Evolutionary conservation across 2,329 filamentous ascomycete species (phyloP).

Genomic region (Diaporthe sp.): DNA sequence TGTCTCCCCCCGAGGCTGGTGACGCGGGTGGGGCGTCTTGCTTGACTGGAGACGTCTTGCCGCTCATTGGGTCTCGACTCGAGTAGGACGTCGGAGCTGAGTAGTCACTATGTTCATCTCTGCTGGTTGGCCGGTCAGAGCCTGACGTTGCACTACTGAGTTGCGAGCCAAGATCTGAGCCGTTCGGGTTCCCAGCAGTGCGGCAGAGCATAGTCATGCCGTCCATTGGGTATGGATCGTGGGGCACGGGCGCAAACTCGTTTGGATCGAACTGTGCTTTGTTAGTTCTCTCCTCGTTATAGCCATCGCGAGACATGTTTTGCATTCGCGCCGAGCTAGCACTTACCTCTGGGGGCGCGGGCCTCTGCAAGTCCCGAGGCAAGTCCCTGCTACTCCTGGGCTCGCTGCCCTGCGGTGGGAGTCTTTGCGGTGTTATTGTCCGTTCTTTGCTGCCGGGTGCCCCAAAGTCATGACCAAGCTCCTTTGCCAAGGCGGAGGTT

Average conservation of each 20-base stretch:
- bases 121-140: conserved; percentile 81
- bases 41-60: conserved; percentile 81
- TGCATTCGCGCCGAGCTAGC: conserved; percentile 36
- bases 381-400: conserved; percentile 27
- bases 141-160: conserved; percentile 53
- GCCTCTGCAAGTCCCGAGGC: conserved; percentile 33
- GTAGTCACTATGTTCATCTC: conserved; percentile 91
- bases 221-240: conserved; percentile 94
- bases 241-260: conserved; percentile 80
- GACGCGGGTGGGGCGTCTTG: conserved; percentile 55
- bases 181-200: conserved; percentile 74
- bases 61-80: conserved; percentile 83
- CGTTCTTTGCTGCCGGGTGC: conserved; percentile 63
- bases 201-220: conserved; percentile 98
- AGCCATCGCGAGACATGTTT: conserved; percentile 30
- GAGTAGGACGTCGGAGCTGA: conserved; percentile 91
- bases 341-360: conserved; percentile 34
- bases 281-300: conserved; percentile 43
- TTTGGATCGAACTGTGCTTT: conserved; percentile 60
- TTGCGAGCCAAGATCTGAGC: conserved; percentile 69
- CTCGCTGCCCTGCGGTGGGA: conserved; percentile 39
- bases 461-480: conserved; percentile 70
- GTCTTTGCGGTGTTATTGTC: conserved; percentile 65
- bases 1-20: conserved; percentile 68
- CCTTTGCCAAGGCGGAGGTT: conserved; percentile 77